Base-by-base conservation (phyloP, 192 early-diverging fungal species). In the Coemansia sp. region DNA sequence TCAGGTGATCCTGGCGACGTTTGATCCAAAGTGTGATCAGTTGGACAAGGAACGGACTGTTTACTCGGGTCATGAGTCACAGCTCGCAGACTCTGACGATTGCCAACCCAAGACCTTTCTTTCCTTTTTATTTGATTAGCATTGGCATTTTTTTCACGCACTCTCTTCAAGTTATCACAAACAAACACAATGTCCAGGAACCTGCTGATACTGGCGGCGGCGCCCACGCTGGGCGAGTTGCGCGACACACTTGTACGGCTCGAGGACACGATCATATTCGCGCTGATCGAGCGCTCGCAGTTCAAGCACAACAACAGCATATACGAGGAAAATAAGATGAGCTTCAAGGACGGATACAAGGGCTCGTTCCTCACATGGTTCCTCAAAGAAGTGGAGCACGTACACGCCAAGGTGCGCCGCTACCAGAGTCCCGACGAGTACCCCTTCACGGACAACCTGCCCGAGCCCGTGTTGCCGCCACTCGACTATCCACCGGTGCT, bases 351-450 rank as follows among this genome's bases (percentile, higher is more conserved):
- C 70, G 74, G 84, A 53, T 90, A 87, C 62, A 70, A 82, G 54
- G 87, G 88, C 3, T 94, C 90, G 7, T 99, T 99, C 69, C 83
- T 99, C 7, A 90, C 92, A 40, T 96, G 90, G 72, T 93, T 96
- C 59, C 82, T 99, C 49, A 88, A 90, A 71, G 96, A 99, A 67
- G 91, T 92, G 38, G 97, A 99, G 67, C 84, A 87, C 54, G 92
- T 94, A 15, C 96, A 99, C 73, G 93, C 94, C 91, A 88, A 77
- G 70, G 93, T 92, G 40, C 83, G 93, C 19, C 84, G 94, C 62
- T 94, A 94, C 85, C 86, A 90, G 51, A 87, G 88, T 46, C 97
- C 97, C 9, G 97, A 99, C 82, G 96, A 99, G 72, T 96, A 96
- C 68, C 93, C 97, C 0, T 99, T 99, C 71, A 93, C 92, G 19